phyloP scores from a whole-genome alignment of 2,329 filamentous ascomycete genomes.

The Fusarium mexicanum region DNA sequence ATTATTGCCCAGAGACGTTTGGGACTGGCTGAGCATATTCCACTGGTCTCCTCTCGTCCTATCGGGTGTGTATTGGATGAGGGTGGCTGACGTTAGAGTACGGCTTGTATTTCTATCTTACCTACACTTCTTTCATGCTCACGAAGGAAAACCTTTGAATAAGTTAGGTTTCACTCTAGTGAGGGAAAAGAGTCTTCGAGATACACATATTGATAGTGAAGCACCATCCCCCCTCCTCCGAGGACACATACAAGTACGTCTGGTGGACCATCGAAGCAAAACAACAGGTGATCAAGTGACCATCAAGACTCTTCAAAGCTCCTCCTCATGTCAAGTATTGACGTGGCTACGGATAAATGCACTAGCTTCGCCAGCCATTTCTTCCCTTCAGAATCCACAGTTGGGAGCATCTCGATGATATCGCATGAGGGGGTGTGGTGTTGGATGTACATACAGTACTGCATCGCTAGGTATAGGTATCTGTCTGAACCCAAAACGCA shows the following conservation, averaged over 20 bases:
- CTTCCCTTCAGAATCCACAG: neutral
- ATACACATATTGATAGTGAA: neutral
- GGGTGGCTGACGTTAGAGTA: neutral
- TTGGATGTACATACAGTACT: neutral
- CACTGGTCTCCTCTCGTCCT: neutral
- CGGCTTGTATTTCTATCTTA: neutral
- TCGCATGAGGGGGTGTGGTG: neutral
- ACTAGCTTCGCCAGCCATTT: neutral
- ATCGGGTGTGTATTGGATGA: neutral
- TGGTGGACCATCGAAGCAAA: neutral
- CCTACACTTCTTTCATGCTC: neutral
- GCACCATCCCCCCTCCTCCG: neutral
- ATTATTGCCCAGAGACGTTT: neutral
- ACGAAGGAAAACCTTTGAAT: neutral
- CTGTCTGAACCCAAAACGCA: neutral
- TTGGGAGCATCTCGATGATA: neutral
- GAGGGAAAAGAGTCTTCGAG: neutral
- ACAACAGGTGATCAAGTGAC: neutral
- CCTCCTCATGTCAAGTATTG: neutral
- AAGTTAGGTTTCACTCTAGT: neutral
- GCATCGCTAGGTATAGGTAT: neutral
- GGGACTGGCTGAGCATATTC: neutral
- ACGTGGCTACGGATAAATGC: constrained; percentile 8
- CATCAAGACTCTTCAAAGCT: neutral
- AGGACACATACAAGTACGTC: neutral